These are phyloP conservation scores for Artomyces pyxidatus DNA, from an alignment of 768 basidiomycete species.

Conservation along the genomic window DNA sequence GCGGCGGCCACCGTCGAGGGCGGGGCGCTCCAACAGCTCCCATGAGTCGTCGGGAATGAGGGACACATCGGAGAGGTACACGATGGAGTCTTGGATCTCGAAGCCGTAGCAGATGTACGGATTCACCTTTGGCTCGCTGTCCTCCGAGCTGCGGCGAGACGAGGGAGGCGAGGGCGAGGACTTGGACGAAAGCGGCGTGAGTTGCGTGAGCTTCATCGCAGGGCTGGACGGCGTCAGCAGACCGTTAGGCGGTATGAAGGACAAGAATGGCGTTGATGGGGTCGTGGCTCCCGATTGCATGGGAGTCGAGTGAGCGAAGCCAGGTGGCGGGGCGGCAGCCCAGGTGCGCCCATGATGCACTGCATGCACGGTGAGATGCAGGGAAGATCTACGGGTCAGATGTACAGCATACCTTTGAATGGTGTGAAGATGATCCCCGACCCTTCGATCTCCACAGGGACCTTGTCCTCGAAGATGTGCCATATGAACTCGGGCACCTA, in stretches of 20 bases:
- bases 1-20: constrained; percentile 18
- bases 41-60: constrained; percentile 70
- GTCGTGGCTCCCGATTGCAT: constrained; percentile 20
- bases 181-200: constrained; percentile 24
- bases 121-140: constrained; percentile 26
- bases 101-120: constrained; percentile 68
- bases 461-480: constrained; percentile 68
- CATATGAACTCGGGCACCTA: constrained; percentile 79
- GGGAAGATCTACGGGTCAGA: neutral
- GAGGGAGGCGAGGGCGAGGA: constrained; percentile 1
- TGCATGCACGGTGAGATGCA: neutral
- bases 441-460: constrained; percentile 58
- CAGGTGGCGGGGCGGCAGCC: constrained; percentile 29
- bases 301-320: constrained; percentile 20
- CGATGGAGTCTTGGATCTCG: constrained; percentile 53
- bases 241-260: too few relatives aligned
- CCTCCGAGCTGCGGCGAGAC: constrained; percentile 3
- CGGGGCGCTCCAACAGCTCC: constrained; percentile 33
- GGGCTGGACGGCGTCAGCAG: too few relatives aligned
- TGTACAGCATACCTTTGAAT: constrained; percentile 43
- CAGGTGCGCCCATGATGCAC: constrained; percentile 75
- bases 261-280: too few relatives aligned
- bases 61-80: constrained; percentile 81
- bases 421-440: constrained; percentile 60
- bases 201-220: too few relatives aligned